Conservation (phyloP, 2,329 filamentous ascomycete genomes). For the Zopfia rhizophila region DNA sequence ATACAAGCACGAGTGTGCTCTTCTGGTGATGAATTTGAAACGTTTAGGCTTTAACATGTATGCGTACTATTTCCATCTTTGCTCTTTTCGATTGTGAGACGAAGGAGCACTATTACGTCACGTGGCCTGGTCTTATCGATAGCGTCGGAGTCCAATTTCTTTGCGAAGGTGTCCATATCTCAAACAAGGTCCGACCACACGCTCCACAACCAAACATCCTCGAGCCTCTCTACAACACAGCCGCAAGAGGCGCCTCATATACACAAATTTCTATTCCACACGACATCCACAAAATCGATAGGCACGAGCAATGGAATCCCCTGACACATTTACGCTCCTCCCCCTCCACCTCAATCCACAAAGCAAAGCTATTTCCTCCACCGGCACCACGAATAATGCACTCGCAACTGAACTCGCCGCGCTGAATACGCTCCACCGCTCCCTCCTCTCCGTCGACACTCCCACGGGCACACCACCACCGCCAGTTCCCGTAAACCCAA, state of each 20-base stretch:
- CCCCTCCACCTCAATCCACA: conserved; percentile 83
- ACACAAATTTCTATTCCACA: neutral
- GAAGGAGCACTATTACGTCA: too few relatives aligned
- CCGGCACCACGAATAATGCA: conserved; percentile 50
- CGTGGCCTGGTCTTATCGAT: conserved; percentile 39
- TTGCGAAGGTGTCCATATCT: conserved; percentile 33
- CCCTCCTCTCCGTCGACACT: conserved; percentile 72
- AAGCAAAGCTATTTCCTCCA: conserved; percentile 75
- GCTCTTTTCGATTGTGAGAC: too few relatives aligned
- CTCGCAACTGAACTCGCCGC: conserved; percentile 66
- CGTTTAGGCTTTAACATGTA: too few relatives aligned
- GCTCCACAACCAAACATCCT: neutral
- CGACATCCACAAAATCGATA: too few relatives aligned
- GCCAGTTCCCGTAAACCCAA: conserved; percentile 90
- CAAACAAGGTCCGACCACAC: too few relatives aligned
- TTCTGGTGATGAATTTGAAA: too few relatives aligned
- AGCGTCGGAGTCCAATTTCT: conserved; percentile 7
- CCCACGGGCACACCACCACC: conserved; percentile 79
- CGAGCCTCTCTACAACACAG: conserved; percentile 1
- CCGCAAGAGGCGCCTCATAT: neutral
- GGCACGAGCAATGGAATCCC: conserved; percentile 53
- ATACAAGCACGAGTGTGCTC: too few relatives aligned
- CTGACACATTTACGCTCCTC: conserved; percentile 81
- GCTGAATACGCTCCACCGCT: conserved; percentile 82
- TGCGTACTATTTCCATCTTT: too few relatives aligned